A percentile compares a stretch with the other conserved stretches of the same genome.
Conservation (phyloP, 176 grass and related monocot genomes). For the Metroxylon sagu region DNA sequence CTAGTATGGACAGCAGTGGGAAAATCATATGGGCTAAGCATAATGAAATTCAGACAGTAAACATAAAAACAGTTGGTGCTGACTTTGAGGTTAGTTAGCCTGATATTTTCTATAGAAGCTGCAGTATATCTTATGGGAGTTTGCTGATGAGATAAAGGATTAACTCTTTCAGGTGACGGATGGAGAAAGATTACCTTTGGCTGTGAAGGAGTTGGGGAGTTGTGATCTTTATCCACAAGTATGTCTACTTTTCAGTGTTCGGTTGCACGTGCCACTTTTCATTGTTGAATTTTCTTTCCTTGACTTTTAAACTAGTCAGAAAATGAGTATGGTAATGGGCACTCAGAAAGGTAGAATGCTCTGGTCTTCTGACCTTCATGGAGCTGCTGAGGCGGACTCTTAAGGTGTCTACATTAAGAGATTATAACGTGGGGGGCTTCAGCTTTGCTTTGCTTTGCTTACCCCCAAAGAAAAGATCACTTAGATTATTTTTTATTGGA, state of each 20-base stretch:
- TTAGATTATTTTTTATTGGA: no score
- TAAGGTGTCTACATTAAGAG: no score
- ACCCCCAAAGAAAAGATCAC: no score
- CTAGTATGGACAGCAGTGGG: conserved; percentile 60
- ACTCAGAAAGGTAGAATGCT: no score
- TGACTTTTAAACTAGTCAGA: no score
- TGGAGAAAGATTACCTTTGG: conserved; percentile 87
- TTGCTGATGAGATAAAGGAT: not conserved
- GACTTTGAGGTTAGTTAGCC: conserved; percentile 16
- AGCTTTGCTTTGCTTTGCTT: no score
- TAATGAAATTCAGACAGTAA: conserved; percentile 28
- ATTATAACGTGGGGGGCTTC: no score
- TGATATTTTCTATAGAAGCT: not conserved
- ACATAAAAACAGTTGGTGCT: conserved; percentile 26
- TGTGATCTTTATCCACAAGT: conserved; percentile 99
- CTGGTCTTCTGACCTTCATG: no score
- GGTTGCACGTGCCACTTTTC: not conserved
- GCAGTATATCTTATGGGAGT: no score
- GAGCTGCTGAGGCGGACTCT: no score
- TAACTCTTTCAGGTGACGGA: conserved; percentile 52
- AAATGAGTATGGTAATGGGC: no score
- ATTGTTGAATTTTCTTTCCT: no score
- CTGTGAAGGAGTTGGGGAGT: conserved; percentile 93
- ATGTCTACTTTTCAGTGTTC: conserved; percentile 15
- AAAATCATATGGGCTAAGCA: conserved; percentile 76